Conservation (phyloP, 192 early-diverging fungal species). For the Linnemannia exigua region DNA sequence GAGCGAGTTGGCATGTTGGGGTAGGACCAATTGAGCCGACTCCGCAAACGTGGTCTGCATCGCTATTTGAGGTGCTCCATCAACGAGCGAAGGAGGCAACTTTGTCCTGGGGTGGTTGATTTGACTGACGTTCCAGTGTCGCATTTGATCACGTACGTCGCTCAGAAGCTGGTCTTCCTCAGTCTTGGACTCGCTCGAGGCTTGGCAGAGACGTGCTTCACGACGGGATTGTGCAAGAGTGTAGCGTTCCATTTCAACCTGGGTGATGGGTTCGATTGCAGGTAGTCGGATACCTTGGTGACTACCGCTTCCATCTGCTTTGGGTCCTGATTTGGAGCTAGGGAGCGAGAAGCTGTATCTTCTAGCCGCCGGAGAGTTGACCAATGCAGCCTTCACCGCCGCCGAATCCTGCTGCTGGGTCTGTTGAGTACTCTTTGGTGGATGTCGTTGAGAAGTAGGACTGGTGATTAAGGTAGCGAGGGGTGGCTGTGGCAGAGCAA, state of each 20-base stretch:
- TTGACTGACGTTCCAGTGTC: conserved; percentile 53
- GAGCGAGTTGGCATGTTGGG: conserved; percentile 79
- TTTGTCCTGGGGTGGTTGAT: conserved; percentile 12
- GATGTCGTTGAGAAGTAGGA: not conserved
- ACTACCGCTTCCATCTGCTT: not conserved
- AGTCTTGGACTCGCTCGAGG: conserved; percentile 25
- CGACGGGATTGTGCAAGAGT: conserved; percentile 70
- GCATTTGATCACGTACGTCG: conserved; percentile 59
- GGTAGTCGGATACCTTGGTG: conserved; percentile 61
- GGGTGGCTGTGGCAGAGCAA: conserved; percentile 57
- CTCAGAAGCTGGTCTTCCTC: conserved; percentile 44
- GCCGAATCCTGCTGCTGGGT: conserved; percentile 19
- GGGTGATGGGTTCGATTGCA: conserved; percentile 62
- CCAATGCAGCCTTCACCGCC: conserved; percentile 18
- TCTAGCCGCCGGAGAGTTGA: conserved; percentile 38
- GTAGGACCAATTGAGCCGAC: conserved; percentile 76
- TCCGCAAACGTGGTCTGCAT: conserved; percentile 70
- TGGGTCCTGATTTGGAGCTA: conserved; percentile 28
- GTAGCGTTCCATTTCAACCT: conserved; percentile 67
- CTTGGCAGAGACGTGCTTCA: conserved; percentile 50
- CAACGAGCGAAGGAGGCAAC: not conserved
- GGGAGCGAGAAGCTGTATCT: conserved; percentile 49
- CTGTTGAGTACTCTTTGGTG: not conserved
- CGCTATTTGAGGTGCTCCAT: conserved; percentile 26
- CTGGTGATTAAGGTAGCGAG: conserved; percentile 17